These are phyloP conservation scores for Quercus variabilis DNA, from an alignment of 306 rosid genomes.

Conservation along the genomic window DNA sequence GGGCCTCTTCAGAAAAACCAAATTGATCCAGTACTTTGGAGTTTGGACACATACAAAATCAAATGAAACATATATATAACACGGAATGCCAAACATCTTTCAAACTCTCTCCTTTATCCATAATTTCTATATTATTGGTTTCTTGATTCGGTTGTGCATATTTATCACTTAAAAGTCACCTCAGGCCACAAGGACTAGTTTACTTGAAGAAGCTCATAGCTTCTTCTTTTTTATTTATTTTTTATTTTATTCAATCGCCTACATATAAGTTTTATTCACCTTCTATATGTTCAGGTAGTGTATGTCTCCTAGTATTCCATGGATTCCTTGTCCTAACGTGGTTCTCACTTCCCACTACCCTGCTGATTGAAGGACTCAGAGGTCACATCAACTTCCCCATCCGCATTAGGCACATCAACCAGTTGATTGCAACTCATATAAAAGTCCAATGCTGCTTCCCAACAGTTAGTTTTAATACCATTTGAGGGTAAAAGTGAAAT, in stretches of 20 bases:
- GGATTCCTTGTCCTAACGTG: constrained; percentile 36
- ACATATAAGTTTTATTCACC: constrained; percentile 21
- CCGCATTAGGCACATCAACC: background rate
- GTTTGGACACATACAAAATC: constrained; percentile 26
- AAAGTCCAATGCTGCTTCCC: background rate
- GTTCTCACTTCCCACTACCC: background rate
- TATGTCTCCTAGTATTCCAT: constrained; percentile 43
- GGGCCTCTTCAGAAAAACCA: constrained; percentile 23
- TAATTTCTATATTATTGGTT: constrained; percentile 42
- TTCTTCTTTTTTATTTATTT: background rate
- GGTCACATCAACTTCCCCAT: constrained; percentile 7
- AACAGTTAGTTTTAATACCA: background rate
- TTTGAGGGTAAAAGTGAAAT: background rate
- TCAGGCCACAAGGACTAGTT: constrained; percentile 28
- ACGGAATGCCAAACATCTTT: constrained; percentile 25
- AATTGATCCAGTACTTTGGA: constrained; percentile 22
- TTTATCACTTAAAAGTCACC: constrained; percentile 26
- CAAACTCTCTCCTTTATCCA: constrained; percentile 29
- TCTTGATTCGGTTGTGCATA: constrained; percentile 46
- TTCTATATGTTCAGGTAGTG: constrained; percentile 11
- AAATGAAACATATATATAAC: constrained; percentile 20
- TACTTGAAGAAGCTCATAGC: background rate
- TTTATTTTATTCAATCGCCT: constrained; percentile 16
- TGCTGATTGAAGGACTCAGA: background rate
- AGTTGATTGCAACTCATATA: background rate